Evolutionary conservation across 768 basidiomycete species (phyloP).

Genomic region (Steccherinum ochraceum): DNA sequence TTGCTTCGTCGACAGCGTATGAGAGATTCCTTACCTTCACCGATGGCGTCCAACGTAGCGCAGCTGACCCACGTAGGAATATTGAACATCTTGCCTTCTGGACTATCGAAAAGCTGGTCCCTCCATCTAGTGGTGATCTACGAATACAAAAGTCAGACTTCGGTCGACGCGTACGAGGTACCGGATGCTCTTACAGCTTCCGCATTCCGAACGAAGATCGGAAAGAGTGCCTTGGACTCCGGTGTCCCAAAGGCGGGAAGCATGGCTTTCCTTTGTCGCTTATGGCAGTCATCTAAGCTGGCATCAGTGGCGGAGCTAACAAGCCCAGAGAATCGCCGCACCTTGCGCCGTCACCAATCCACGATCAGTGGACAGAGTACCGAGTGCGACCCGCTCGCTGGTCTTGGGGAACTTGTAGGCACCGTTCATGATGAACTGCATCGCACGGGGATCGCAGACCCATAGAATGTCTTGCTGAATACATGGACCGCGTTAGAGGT

Average conservation of each 20-base stretch:
- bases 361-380: not conserved
- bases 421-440: constrained; percentile 10
- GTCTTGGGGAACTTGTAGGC: constrained; percentile 11
- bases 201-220: constrained; percentile 14
- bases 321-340: not conserved
- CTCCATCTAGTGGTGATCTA: constrained; percentile 37
- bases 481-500: constrained; percentile 44
- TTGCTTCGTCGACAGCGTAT: not conserved
- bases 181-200: constrained; percentile 13
- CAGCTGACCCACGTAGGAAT: constrained; percentile 38
- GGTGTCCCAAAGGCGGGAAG: constrained; percentile 33
- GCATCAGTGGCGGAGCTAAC: not conserved
- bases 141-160: not conserved
- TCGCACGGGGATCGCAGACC: constrained; percentile 44
- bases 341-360: constrained; percentile 5
- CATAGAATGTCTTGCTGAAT: constrained; percentile 44
- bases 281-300: constrained; percentile 18
- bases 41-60: constrained; percentile 33
- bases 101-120: constrained; percentile 35
- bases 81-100: constrained; percentile 38
- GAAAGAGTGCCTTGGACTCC: constrained; percentile 29
- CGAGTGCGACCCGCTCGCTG: not conserved
- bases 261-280: constrained; percentile 29
- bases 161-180: not conserved
- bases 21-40: constrained; percentile 23